These are phyloP conservation scores for Anisodus acutangulus DNA, from an alignment of 257 asterid species.

Conservation along the genomic window DNA sequence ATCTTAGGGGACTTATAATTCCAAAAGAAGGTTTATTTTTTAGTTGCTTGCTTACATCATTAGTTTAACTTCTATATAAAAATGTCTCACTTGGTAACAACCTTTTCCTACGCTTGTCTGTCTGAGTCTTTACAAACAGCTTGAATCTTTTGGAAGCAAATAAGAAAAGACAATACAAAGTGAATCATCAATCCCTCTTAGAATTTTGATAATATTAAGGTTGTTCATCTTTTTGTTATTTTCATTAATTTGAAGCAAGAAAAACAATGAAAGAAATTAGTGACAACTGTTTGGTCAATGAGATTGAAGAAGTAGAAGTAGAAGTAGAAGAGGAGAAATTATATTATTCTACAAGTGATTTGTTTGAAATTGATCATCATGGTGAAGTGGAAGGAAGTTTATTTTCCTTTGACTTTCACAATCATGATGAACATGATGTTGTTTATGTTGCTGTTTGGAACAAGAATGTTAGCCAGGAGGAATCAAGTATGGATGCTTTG, in stretches of 20 bases:
- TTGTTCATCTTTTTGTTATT: neutral
- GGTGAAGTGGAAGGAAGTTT: conserved; percentile 36
- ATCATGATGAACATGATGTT: conserved; percentile 34
- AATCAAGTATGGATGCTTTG: neutral
- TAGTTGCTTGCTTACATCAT: neutral
- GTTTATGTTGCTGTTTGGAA: conserved; percentile 56
- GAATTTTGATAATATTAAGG: neutral
- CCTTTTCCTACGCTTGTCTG: neutral
- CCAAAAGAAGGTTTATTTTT: neutral
- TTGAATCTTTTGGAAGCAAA: neutral
- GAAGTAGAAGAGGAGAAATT: neutral
- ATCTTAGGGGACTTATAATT: neutral
- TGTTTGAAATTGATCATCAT: conserved; percentile 32
- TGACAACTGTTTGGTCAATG: neutral
- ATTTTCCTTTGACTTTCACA: conserved; percentile 40
- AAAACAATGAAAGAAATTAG: neutral
- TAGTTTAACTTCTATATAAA: conserved; percentile 18
- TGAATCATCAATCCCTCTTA: neutral
- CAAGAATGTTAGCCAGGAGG: neutral
- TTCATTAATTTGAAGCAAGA: neutral
- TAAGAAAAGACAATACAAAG: neutral
- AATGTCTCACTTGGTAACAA: conserved; percentile 22
- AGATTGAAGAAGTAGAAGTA: neutral
- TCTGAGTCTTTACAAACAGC: neutral
- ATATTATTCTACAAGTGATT: conserved; percentile 14